A percentile compares a stretch with the other conserved stretches of the same genome.
Conservation (phyloP, 768 basidiomycete genomes). For the Hericium coralloides region DNA sequence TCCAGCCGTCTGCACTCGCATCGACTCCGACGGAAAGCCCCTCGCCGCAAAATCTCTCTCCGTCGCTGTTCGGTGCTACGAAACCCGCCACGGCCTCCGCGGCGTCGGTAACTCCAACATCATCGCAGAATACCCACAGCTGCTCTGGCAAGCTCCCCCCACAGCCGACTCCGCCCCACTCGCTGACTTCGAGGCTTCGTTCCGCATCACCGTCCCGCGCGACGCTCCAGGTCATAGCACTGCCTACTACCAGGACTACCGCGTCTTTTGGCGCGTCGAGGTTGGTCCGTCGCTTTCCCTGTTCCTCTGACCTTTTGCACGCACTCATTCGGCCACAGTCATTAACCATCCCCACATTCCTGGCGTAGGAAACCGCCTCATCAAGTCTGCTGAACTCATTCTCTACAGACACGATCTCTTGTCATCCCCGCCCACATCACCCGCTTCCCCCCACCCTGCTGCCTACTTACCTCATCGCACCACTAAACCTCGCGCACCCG, state of each 20-base stretch:
- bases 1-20: conserved; percentile 58
- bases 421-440: conserved; percentile 26
- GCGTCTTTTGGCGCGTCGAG: conserved; percentile 77
- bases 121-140: conserved; percentile 56
- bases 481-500: conserved; percentile 47
- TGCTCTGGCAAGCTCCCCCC: conserved; percentile 62
- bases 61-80: conserved; percentile 78
- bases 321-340: conserved; percentile 32
- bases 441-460: conserved; percentile 19
- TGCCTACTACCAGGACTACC: conserved; percentile 67
- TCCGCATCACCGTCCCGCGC: conserved; percentile 60
- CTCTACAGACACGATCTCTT: conserved; percentile 59
- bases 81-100: conserved; percentile 58
- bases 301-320: conserved; percentile 6
- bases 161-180: conserved; percentile 49
- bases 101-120: conserved; percentile 51
- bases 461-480: conserved; percentile 31
- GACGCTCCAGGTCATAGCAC: conserved; percentile 58
- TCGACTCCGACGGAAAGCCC: conserved; percentile 62
- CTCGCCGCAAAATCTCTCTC: conserved; percentile 59
- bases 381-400: conserved; percentile 63
- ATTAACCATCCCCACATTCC: conserved; percentile 57
- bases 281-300: conserved; percentile 44
- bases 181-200: conserved; percentile 59
- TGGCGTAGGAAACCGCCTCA: conserved; percentile 58